Base-by-base conservation (phyloP, 352 stramenopile species). In the Phytophthora meadii region DNA sequence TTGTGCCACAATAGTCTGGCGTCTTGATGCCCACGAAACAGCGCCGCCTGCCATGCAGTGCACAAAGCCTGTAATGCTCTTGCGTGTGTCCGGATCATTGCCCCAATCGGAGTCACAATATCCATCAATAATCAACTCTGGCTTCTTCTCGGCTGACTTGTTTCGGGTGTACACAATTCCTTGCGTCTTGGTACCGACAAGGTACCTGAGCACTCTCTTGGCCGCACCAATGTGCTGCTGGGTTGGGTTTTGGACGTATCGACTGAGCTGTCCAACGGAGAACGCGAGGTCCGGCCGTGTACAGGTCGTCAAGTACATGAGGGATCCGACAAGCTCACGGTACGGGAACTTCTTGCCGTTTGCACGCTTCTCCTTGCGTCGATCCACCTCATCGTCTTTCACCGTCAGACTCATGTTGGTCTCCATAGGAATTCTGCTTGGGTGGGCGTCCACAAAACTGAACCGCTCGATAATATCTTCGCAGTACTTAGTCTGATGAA, bases 171-270 rank as follows among this genome's bases (percentile, higher is more conserved):
- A 62, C 8, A 54, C 54, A 9, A 54, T 62, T 14, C 30, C 54
- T 17, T 41, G 42, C 5, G 3, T 40, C 12, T 63, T 63, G 3
- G 44, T 54, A 6, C 22, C 34, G 22, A 49, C 39, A 0, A 54
- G 14, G 7, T 49, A 53, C 5, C 28, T 17, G 2, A 56, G 14
- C 4, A 56, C 36, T 8, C 52, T 1, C 9, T 59, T 59, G 10
- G 54, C 41, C 8, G 42, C 19, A 12, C 41, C 52, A 28, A 61
- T 61, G 2, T 61, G 42, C 22, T 53, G 54, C 15, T 54, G 28
- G 0, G 54, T 53, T n/a, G 30, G 30, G 3, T 49, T 40, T 11
- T 63, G 45, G 5, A 62, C 55, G 15, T 50, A 54, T 24, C 45
- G 3, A 25, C 44, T 63, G 1, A 63, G 24, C 9, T 63, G 36